Conservation (phyloP, 306 rosid genomes). For the Fagus sylvatica region DNA sequence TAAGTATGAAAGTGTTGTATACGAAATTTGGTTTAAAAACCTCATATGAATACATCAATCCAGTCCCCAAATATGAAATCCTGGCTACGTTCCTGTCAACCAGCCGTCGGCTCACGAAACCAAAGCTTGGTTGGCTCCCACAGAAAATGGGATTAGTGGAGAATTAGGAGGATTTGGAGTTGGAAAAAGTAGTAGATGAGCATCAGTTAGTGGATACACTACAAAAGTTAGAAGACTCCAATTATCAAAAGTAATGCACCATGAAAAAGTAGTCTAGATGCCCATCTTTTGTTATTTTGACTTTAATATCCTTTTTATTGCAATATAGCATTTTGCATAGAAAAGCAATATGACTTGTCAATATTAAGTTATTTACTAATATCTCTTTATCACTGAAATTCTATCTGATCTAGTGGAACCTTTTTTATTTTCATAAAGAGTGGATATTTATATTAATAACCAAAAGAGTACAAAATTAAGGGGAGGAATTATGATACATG, state of each 20-base stretch:
- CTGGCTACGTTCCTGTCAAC: too few relatives aligned
- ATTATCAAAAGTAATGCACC: constrained; percentile 47
- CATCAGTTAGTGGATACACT: constrained; percentile 54
- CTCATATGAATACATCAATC: too few relatives aligned
- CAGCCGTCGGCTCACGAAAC: constrained; percentile 1
- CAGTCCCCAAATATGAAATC: too few relatives aligned
- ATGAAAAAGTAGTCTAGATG: constrained; percentile 42
- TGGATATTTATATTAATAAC: too few relatives aligned
- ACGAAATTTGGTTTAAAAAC: too few relatives aligned
- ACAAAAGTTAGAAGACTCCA: constrained; percentile 36
- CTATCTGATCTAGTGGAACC: neutral
- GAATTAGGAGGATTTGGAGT: constrained; percentile 32
- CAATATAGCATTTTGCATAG: constrained; percentile 3
- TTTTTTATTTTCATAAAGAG: neutral
- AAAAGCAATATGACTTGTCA: constrained; percentile 25
- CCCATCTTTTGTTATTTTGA: constrained; percentile 28
- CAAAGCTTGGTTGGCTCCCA: constrained; percentile 35
- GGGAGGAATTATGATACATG: too few relatives aligned
- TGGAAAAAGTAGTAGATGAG: constrained; percentile 44
- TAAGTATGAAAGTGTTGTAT: too few relatives aligned
- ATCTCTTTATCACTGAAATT: neutral
- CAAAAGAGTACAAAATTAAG: too few relatives aligned
- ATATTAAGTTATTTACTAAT: neutral
- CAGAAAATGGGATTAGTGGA: constrained; percentile 38
- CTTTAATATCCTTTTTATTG: constrained; percentile 25